Evolutionary conservation across 1,284 basidiomycete genomes (phyloP).

Genomic region (Cutaneotrichosporon daszewskae): DNA sequence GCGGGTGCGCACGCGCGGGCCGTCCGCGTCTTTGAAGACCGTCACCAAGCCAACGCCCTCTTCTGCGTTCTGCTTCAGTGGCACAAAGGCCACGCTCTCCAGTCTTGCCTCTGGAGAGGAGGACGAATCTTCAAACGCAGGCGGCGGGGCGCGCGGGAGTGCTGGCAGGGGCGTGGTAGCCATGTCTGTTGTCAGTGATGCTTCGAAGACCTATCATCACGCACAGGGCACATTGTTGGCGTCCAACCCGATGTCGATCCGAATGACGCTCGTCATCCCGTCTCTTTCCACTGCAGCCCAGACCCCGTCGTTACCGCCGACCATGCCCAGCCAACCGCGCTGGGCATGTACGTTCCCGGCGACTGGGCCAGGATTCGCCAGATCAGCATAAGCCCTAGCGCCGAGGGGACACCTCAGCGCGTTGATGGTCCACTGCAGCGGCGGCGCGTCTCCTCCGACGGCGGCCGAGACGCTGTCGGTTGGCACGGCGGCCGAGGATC

Average conservation of each 20-base stretch:
- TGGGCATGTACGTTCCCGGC: constrained; percentile 7
- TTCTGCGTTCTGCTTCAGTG: constrained; percentile 4
- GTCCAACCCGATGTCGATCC: constrained; percentile 32
- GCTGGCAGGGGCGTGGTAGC: constrained; percentile 29
- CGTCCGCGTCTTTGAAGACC: constrained; percentile 14
- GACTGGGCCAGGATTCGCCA: constrained; percentile 8
- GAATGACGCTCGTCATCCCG: constrained; percentile 22
- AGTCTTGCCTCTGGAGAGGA: constrained; percentile 5
- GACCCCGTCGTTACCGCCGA: constrained; percentile 27
- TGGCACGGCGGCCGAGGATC: constrained; percentile 6
- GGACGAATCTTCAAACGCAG: constrained; percentile 1
- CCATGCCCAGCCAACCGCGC: constrained; percentile 35
- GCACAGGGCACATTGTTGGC: constrained; percentile 25
- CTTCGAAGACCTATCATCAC: neutral
- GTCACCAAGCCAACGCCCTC: constrained; percentile 6
- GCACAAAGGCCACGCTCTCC: constrained; percentile 12
- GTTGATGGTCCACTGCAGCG: constrained; percentile 24
- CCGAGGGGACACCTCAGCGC: constrained; percentile 22
- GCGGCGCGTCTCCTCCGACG: constrained; percentile 5
- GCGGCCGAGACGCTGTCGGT: constrained; percentile 7
- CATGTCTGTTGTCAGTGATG: constrained; percentile 14
- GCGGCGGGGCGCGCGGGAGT: constrained; percentile 15
- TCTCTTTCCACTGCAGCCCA: constrained; percentile 33
- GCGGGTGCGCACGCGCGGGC: constrained; percentile 9
- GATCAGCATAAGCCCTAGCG: constrained; percentile 11